Evolutionary conservation across 2,329 filamentous ascomycete species (phyloP).

Genomic region (Aspergillus pseudonomiae): DNA sequence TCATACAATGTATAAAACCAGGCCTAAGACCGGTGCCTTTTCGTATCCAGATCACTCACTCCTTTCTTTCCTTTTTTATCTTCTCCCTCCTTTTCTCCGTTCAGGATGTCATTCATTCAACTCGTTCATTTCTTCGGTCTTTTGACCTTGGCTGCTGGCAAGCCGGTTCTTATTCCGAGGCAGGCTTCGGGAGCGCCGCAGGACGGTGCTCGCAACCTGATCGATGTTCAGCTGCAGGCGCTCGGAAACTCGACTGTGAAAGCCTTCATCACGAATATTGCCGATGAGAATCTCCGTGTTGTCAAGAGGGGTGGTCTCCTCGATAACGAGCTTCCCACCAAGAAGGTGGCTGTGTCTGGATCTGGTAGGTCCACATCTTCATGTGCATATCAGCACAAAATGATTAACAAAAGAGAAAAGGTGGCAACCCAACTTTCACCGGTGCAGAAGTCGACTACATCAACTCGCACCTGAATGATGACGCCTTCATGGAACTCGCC

Average conservation of each 20-base stretch:
- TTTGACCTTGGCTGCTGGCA: slow-evolving; percentile 22
- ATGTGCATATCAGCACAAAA: not conserved
- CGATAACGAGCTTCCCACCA: slow-evolving; percentile 16
- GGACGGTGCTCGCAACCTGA: slow-evolving; percentile 12
- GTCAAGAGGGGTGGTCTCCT: slow-evolving; percentile 19
- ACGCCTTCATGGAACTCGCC: slow-evolving; percentile 16
- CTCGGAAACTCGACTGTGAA: slow-evolving; percentile 19
- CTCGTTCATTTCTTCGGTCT: slow-evolving; percentile 17
- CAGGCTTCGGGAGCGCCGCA: slow-evolving; percentile 16
- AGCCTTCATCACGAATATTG: slow-evolving; percentile 16
- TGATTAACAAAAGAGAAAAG: slow-evolving; percentile 1
- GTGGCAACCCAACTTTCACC: slow-evolving; percentile 13
- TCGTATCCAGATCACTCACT: not conserved
- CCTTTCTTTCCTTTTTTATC: slow-evolving; percentile 9
- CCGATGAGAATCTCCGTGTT: slow-evolving; percentile 13
- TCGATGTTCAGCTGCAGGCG: slow-evolving; percentile 14
- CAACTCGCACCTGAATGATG: slow-evolving; percentile 13
- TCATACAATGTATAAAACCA: not conserved
- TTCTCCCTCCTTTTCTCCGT: not conserved
- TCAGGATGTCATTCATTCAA: slow-evolving; percentile 18
- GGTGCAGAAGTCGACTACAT: slow-evolving; percentile 18
- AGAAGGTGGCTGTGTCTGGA: slow-evolving; percentile 16
- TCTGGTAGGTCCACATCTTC: slow-evolving; percentile 8
- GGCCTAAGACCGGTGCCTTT: not conserved
- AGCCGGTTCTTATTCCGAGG: slow-evolving; percentile 20